A percentile compares a stretch with the other conserved stretches of the same genome.
phyloP scores from a whole-genome alignment of 305 asterid species.

The Fraxinus angustifolia region DNA sequence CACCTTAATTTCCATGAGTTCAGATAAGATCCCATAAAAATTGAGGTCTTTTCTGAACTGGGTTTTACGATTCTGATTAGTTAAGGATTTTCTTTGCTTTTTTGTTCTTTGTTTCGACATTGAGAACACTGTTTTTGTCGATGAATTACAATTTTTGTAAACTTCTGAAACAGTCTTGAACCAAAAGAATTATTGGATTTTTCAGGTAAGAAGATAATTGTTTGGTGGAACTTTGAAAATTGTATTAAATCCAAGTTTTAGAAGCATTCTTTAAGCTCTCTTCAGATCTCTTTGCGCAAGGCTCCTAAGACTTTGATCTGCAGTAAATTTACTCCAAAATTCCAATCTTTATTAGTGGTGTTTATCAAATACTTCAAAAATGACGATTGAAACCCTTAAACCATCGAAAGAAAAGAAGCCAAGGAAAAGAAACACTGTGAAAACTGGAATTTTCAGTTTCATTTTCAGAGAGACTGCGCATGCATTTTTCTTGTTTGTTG shows the following conservation, averaged over 20 bases:
- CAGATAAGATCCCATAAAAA: background rate
- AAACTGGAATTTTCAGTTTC: background rate
- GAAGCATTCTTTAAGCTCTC: background rate
- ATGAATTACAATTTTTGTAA: conserved; percentile 2
- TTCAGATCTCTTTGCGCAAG: conserved; percentile 28
- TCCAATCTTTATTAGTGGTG: background rate
- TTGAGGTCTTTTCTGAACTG: conserved; percentile 1
- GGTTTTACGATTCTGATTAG: conserved; percentile 15
- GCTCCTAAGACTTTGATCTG: conserved; percentile 4
- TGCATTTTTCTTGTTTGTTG: background rate
- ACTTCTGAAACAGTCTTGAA: conserved; percentile 2
- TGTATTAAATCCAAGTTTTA: conserved; percentile 15
- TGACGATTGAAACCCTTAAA: conserved; percentile 52
- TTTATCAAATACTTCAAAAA: conserved; percentile 27
- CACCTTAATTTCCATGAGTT: conserved; percentile 10
- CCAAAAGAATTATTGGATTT: background rate
- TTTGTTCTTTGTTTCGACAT: background rate
- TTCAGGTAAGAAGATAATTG: background rate
- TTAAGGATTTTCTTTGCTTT: background rate
- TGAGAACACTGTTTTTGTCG: conserved; percentile 7
- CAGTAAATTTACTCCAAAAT: conserved; percentile 9
- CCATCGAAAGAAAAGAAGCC: conserved; percentile 51
- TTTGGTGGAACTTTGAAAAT: background rate
- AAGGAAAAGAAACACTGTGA: conserved; percentile 42
- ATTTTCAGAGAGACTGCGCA: background rate